phyloP scores from a whole-genome alignment of 1,284 basidiomycete species.

The Cutaneotrichosporon spelunceum region DNA sequence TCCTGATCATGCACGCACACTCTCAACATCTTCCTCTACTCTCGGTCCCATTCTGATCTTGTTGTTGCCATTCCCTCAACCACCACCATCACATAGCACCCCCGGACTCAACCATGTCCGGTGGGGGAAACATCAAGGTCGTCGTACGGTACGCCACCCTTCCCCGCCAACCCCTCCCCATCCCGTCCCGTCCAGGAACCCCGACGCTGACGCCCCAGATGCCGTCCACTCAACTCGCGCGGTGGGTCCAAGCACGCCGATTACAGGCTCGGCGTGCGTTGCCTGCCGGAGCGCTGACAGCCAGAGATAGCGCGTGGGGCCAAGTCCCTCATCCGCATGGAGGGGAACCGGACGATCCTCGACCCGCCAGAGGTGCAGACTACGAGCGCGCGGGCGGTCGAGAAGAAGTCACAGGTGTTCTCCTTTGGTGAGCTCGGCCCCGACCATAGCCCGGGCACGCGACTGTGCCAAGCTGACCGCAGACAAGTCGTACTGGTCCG shows the following conservation, averaged over 20 bases:
- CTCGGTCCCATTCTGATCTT: background rate
- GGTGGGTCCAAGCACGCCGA: constrained; percentile 58
- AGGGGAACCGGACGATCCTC: constrained; percentile 82
- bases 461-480: background rate
- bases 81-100: background rate
- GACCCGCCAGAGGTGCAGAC: constrained; percentile 68
- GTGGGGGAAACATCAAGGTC: constrained; percentile 82
- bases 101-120: constrained; percentile 41
- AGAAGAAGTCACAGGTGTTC: constrained; percentile 83
- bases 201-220: constrained; percentile 56
- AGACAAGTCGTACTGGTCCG: constrained; percentile 95
- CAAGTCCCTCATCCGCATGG: constrained; percentile 87
- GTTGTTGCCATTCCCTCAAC: background rate
- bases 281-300: constrained; percentile 15
- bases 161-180: constrained; percentile 10
- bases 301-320: constrained; percentile 85
- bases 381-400: constrained; percentile 61
- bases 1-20: background rate
- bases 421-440: constrained; percentile 59
- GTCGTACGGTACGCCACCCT: constrained; percentile 61
- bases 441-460: background rate
- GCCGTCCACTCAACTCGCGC: constrained; percentile 87
- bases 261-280: background rate
- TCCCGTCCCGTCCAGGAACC: background rate
- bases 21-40: background rate